Percentiles rank a stretch among this genome's conserved stretches.
Conservation (phyloP, 345 rosid species). For the Isatis tinctoria region DNA sequence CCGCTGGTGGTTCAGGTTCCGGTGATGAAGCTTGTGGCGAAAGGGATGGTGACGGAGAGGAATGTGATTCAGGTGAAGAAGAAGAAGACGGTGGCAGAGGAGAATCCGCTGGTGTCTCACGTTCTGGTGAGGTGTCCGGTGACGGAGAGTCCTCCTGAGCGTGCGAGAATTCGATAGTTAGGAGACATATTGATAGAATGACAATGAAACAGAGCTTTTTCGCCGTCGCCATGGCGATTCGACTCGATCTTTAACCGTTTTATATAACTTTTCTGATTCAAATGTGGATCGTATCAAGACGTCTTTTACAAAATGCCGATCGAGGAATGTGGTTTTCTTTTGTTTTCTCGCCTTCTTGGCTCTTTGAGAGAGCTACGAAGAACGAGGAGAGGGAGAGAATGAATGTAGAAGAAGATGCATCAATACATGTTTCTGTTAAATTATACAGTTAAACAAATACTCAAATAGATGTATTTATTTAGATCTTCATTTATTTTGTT, state of each 20-base stretch:
- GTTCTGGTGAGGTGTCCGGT: constrained; percentile 1
- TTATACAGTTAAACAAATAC: not conserved
- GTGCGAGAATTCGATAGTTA: not conserved
- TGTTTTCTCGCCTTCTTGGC: not conserved
- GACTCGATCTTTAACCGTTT: not conserved
- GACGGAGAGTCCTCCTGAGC: constrained; percentile 12
- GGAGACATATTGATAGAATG: constrained; percentile 10
- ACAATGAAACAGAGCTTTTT: constrained; percentile 20
- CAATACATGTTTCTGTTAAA: not conserved
- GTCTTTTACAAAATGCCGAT: not conserved
- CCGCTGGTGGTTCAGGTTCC: not conserved
- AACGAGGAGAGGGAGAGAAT: constrained; percentile 3
- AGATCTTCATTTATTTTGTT: not conserved
- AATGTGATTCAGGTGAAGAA: no score
- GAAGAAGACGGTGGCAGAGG: not conserved
- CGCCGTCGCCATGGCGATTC: constrained; percentile 9
- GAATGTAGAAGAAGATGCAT: constrained; percentile 6
- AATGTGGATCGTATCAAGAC: not conserved
- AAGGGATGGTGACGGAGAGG: not conserved
- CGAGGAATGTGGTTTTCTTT: not conserved
- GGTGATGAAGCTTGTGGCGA: constrained; percentile 4
- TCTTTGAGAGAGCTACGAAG: constrained; percentile 5
- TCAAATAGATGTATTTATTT: not conserved
- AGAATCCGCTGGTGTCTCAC: not conserved
- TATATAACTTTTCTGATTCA: not conserved